phyloP scores from a whole-genome alignment of 1,284 basidiomycete species.

The Entoloma clypeatum region DNA sequence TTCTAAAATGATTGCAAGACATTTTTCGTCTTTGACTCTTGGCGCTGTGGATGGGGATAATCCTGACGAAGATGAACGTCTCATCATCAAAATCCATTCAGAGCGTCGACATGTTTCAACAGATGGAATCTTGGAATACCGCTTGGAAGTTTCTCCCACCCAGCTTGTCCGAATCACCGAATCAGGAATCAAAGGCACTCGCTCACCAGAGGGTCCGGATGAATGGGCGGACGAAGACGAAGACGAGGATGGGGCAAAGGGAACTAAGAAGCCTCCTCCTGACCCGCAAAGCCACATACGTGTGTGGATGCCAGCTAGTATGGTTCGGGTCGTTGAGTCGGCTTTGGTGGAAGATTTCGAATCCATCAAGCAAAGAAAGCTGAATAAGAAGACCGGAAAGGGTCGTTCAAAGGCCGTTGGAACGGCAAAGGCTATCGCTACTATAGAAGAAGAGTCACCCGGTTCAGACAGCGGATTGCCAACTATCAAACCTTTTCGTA shows the following conservation, averaged over 20 bases:
- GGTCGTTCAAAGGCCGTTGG: conserved; percentile 24
- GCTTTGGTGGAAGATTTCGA: conserved; percentile 59
- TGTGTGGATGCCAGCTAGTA: conserved; percentile 74
- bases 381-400: conserved; percentile 46
- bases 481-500: conserved; percentile 2
- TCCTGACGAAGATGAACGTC: conserved; percentile 29
- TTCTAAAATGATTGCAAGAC: conserved; percentile 50
- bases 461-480: conserved; percentile 1
- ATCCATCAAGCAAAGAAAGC: conserved; percentile 45
- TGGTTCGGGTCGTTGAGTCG: conserved; percentile 66
- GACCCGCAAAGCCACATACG: conserved; percentile 51
- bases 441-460: conserved; percentile 8
- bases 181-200: conserved; percentile 58
- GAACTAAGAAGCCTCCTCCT: conserved; percentile 38
- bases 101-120: conserved; percentile 57
- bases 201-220: conserved; percentile 49
- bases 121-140: conserved; percentile 66
- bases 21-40: conserved; percentile 47
- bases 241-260: conserved; percentile 31
- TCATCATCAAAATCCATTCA: conserved; percentile 40
- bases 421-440: conserved; percentile 9
- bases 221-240: conserved; percentile 47
- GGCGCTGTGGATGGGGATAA: conserved; percentile 26
- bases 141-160: conserved; percentile 64
- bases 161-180: conserved; percentile 61